Base-by-base conservation (phyloP, 1,284 basidiomycete species). In the Stygiomarasmius scandens region DNA sequence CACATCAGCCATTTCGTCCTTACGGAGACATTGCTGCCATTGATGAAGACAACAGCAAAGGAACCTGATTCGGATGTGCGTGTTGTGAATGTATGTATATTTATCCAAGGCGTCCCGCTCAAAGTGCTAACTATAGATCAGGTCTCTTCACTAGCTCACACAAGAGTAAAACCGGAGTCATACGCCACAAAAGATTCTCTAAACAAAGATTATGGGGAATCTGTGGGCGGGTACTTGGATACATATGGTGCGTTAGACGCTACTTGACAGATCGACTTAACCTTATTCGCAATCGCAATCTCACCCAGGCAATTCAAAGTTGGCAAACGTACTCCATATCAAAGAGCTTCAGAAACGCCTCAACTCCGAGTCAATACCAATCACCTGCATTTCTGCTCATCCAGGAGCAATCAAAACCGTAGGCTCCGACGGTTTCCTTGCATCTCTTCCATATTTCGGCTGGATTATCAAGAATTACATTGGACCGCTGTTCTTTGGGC, bases 1-100 rank as follows among this genome's bases (percentile, higher is more conserved):
- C 38, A 55, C n/a, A 49, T 55, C 2, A 49, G 54, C 34, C 47
- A 43, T 32, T 55, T 55, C 24, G 27, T 43, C 22, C 25, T 55
- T 11, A 55, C 54, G 16, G 48, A 43, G 20, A 49, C 47, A 2
- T 16, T 55, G 16, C 25, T 55, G n/a, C 47, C 54, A 14, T 25
- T 55, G 0, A 14, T 55, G 24, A 55, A 49, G 47, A 49, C 23
- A 9, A 55, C 54, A n/a, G 54, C 54, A 12, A 19, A 46, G 27
- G 20, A 27, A 23, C 24, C n/a, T 19, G 24, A 44, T n/a, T 49
- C 54, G 5, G 54, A 49, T 32, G 54, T 55, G 19, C 47, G 54
- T 11, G 32, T 55, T 11, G 38, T 49, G 3, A 49, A 49, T 29
- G 54, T 49, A 44, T 5, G 47, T 10, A 16, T 53, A 19, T 14